phyloP scores from a whole-genome alignment of 2,329 filamentous ascomycete species.

The Pleurostoma richardsiae region DNA sequence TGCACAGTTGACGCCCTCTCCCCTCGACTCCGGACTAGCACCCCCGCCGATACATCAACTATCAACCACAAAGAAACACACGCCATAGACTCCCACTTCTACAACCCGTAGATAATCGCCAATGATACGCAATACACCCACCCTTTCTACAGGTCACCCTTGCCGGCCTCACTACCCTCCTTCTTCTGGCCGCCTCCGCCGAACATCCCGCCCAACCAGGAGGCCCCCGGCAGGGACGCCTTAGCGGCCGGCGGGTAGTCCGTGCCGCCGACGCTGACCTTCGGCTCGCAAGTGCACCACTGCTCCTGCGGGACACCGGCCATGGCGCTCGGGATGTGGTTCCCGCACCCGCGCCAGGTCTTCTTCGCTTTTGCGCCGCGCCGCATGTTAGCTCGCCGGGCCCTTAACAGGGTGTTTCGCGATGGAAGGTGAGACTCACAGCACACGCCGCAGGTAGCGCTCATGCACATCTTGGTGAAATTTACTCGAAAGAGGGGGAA shows the following conservation, averaged over 20 bases:
- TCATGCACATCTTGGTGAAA: slow-evolving; percentile 30
- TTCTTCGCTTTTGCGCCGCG: slow-evolving; percentile 31
- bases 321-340: slow-evolving; percentile 39
- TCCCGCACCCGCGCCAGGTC: slow-evolving; percentile 45
- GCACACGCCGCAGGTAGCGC: slow-evolving; percentile 33
- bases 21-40: too few species aligned
- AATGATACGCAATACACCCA: too few species aligned
- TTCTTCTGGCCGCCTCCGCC: slow-evolving; percentile 3
- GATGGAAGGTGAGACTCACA: slow-evolving; percentile 21
- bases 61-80: too few species aligned
- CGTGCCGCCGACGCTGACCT: slow-evolving; percentile 35
- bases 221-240: slow-evolving; percentile 29
- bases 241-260: slow-evolving; percentile 39
- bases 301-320: slow-evolving; percentile 34
- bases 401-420: slow-evolving; percentile 5
- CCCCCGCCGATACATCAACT: too few species aligned
- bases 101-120: too few species aligned
- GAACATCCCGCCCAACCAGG: slow-evolving; percentile 24
- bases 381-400: background rate
- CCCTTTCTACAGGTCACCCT: slow-evolving; percentile 6
- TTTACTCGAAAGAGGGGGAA: background rate
- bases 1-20: too few species aligned
- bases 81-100: too few species aligned
- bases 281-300: slow-evolving; percentile 43
- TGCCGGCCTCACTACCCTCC: slow-evolving; percentile 7